These are phyloP conservation scores for Venturia oleaginea DNA, from an alignment of 2,329 filamentous ascomycete genomes.

Conservation along the genomic window DNA sequence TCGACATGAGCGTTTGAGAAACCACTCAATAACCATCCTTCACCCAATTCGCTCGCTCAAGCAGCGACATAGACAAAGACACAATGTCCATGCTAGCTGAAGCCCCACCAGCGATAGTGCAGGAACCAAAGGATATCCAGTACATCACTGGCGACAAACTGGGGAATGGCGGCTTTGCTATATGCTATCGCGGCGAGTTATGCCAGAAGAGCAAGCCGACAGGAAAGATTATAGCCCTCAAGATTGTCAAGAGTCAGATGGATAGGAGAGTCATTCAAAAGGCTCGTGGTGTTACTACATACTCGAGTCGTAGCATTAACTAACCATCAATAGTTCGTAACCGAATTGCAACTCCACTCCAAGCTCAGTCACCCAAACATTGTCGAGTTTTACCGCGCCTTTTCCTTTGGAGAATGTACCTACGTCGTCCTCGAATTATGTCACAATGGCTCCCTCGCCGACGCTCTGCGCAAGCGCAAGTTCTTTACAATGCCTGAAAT, in stretches of 20 bases:
- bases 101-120: constrained; percentile 47
- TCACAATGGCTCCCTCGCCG: constrained; percentile 91
- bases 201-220: constrained; percentile 45
- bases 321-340: constrained; percentile 61
- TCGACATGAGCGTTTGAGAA: background rate
- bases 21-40: constrained; percentile 1
- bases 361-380: constrained; percentile 96
- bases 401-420: constrained; percentile 79
- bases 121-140: constrained; percentile 57
- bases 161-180: constrained; percentile 74
- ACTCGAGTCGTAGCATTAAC: background rate
- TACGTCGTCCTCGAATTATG: constrained; percentile 93
- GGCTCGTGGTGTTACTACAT: constrained; percentile 36
- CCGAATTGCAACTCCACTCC: constrained; percentile 93
- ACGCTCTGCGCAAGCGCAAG: constrained; percentile 90
- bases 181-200: constrained; percentile 66
- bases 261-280: constrained; percentile 75
- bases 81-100: constrained; percentile 27
- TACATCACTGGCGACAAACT: constrained; percentile 68
- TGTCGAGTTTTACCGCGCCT: constrained; percentile 89
- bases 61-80: background rate
- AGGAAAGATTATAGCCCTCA: constrained; percentile 63
- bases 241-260: constrained; percentile 79
- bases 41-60: constrained; percentile 1
- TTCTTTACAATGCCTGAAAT: constrained; percentile 90